Evolutionary conservation across 1,284 basidiomycete genomes (phyloP).

Genomic region (Fomitopsis pinicola): DNA sequence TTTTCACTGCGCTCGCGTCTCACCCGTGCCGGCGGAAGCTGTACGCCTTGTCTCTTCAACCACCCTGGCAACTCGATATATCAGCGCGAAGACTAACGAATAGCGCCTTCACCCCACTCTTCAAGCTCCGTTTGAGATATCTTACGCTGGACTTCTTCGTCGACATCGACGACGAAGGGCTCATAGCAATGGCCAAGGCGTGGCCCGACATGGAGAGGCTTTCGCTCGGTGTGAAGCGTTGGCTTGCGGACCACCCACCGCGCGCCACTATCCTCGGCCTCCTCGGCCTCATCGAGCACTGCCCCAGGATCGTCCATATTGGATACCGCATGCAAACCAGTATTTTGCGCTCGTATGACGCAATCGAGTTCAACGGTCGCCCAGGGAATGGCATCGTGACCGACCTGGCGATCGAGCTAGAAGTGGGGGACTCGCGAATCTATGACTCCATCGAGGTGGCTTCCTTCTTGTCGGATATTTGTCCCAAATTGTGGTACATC

Average conservation of each 20-base stretch:
- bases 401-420: not conserved
- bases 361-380: not conserved
- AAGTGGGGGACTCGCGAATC: conserved; percentile 1
- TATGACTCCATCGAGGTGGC: conserved; percentile 4
- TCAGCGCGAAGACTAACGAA: not conserved
- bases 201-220: not conserved
- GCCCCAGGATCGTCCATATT: not conserved
- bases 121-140: not conserved
- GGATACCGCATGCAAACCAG: not conserved
- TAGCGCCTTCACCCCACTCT: not conserved
- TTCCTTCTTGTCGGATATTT: conserved; percentile 4
- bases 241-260: not conserved
- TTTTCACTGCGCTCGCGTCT: not conserved
- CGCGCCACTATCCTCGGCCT: conserved; percentile 2
- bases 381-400: not conserved
- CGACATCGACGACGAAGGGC: not conserved
- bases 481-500: not conserved
- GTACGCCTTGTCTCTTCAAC: not conserved
- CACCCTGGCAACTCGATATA: too few species aligned
- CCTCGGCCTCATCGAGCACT: not conserved
- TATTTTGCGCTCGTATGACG: not conserved
- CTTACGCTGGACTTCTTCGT: not conserved
- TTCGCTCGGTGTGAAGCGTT: not conserved
- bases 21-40: not conserved
- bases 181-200: not conserved